Conservation (phyloP, 139 green algal species). For the Marvania coccoides region DNA sequence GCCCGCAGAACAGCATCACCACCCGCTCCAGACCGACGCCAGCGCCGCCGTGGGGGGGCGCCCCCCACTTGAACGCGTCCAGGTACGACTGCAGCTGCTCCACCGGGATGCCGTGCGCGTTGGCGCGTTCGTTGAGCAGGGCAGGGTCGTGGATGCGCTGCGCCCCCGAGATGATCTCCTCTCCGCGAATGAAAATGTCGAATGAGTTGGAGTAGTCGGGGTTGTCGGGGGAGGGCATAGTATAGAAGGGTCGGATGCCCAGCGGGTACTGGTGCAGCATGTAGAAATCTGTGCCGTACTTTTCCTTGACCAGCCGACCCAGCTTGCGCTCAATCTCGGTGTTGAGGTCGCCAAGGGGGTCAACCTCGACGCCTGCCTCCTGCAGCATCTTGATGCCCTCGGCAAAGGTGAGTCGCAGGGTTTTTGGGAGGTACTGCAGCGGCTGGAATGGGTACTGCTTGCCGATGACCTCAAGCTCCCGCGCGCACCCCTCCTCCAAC, state of each 20-base stretch:
- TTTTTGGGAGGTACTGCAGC: slow-evolving; percentile 69
- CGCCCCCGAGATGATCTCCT: slow-evolving; percentile 97
- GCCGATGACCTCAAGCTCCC: slow-evolving; percentile 69
- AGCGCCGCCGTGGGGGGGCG: slow-evolving; percentile 81
- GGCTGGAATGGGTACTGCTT: slow-evolving; percentile 88
- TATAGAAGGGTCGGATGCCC: slow-evolving; percentile 93
- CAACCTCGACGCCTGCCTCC: slow-evolving; percentile 58
- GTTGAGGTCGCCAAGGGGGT: slow-evolving; percentile 86
- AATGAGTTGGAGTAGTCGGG: slow-evolving; percentile 88
- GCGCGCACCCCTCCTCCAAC: slow-evolving; percentile 15
- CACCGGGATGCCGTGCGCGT: slow-evolving; percentile 61
- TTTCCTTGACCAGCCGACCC: slow-evolving; percentile 85
- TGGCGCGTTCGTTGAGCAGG: slow-evolving; percentile 71
- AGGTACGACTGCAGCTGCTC: slow-evolving; percentile 88
- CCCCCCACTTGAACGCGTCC: slow-evolving; percentile 89
- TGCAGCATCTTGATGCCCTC: slow-evolving; percentile 92
- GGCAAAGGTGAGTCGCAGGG: slow-evolving; percentile 75
- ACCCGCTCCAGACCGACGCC: slow-evolving; percentile 97
- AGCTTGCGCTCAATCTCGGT: slow-evolving; percentile 87
- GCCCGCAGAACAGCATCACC: slow-evolving; percentile 92
- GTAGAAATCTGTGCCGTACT: slow-evolving; percentile 98
- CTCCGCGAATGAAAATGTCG: slow-evolving; percentile 97
- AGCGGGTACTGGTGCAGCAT: slow-evolving; percentile 80
- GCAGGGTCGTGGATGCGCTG: slow-evolving; percentile 85
- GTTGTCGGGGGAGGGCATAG: slow-evolving; percentile 90